Evolutionary conservation across 352 stramenopile genomes (phyloP), one percentile per base, ranked within the genome.

Genomic region (Phytophthora uliginosa): DNA sequence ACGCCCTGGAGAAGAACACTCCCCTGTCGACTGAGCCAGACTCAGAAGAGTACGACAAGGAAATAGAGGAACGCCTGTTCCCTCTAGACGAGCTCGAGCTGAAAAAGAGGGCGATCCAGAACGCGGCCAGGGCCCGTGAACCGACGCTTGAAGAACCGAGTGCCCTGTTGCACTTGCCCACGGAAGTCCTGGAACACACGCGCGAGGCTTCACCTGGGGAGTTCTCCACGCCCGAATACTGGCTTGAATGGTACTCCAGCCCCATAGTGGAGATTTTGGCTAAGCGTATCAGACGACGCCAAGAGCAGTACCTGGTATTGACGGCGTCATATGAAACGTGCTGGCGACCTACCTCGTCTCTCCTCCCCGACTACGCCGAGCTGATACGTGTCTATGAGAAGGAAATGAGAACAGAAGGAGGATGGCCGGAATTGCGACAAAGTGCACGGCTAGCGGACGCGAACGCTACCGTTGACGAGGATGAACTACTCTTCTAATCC

Each of bases 11-110:
- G 36, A 33, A 36, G 3, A 7, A 9, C 8, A 7, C 4, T n/a
- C n/a, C n/a, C n/a, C n/a, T n/a, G n/a, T n/a, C n/a, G n/a, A n/a
- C n/a, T n/a, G n/a, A n/a, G n/a, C n/a, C n/a, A n/a, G n/a, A n/a
- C n/a, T n/a, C n/a, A n/a, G n/a, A n/a, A n/a, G n/a, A 52, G 34
- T 63, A 53, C n/a, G 56, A 63, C 7, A 40, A 63, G 40, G 34
- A 53, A 22, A 8, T 63, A 5, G 56, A 63, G 12, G 56, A 63
- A 38, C 56, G 56, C 20, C 22, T 53, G 12, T 53, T 24, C 36
- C 36, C 56, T 24, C 56, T 63, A 9, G 57, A 63, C 22, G 40
- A 63, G 3, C 38, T 63, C 0, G 57, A 63, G 40, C 15, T 63
- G 13, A 53, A 42, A 40, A 7, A 24, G 0, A 10, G 22, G 4